A percentile compares a stretch with the other conserved stretches of the same genome.
Conservation (phyloP, 805 yeast species). For the Saccharomycopsis sp. region DNA sequence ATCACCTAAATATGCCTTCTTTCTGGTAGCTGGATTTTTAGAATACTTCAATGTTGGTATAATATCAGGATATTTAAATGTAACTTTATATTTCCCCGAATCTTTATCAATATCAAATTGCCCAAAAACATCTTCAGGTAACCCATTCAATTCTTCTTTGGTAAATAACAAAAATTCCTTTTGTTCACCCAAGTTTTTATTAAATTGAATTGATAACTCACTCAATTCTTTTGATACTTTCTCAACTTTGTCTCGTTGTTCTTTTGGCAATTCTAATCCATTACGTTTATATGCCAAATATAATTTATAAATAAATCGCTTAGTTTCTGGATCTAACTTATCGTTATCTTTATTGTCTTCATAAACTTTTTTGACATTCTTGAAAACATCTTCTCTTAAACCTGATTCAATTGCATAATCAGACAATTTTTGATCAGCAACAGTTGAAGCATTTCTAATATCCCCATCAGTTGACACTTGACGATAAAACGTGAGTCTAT, state of each 20-base stretch:
- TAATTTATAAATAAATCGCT: conserved; percentile 49
- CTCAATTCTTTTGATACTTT: conserved; percentile 54
- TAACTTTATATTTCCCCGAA: conserved; percentile 49
- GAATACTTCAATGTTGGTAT: conserved; percentile 76
- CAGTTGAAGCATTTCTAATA: conserved; percentile 64
- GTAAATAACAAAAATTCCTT: conserved; percentile 55
- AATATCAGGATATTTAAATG: conserved; percentile 76
- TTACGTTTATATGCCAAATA: conserved; percentile 53
- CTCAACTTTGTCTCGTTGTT: conserved; percentile 48
- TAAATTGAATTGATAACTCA: conserved; percentile 47
- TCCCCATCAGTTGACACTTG: conserved; percentile 60
- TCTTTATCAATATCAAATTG: conserved; percentile 43
- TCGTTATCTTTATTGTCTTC: conserved; percentile 30
- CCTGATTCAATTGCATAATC: conserved; percentile 57
- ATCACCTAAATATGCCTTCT: conserved; percentile 55
- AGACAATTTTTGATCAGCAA: conserved; percentile 52
- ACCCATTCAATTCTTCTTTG: conserved; percentile 61
- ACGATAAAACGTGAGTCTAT: conserved; percentile 60
- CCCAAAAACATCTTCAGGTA: conserved; percentile 55
- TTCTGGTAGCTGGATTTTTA: conserved; percentile 54
- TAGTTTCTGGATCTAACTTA: conserved; percentile 45
- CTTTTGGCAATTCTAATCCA: conserved; percentile 58
- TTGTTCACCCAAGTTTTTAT: conserved; percentile 67
- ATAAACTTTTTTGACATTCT: conserved; percentile 48
- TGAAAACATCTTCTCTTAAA: conserved; percentile 59